Evolutionary conservation across 768 basidiomycete genomes (phyloP), one percentile per base, ranked within the genome.

Genomic region (Piloderma croceum): DNA sequence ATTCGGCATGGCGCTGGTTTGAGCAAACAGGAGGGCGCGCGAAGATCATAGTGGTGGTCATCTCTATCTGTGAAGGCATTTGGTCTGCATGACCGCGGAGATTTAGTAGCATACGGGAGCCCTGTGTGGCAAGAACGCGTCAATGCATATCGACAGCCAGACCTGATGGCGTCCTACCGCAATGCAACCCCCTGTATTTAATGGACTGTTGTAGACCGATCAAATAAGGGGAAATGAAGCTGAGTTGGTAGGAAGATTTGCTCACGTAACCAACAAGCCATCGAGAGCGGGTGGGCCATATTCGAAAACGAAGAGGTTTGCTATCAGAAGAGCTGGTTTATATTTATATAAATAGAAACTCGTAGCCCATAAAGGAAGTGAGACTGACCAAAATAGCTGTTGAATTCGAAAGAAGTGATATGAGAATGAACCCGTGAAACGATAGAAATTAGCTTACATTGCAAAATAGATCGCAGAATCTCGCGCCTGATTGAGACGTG

Each of bases 281-380:
- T 18, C 32, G 12, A 45, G 44, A 32, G 41, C 36, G 9, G 44
- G 44, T 19, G 44, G 42, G 2, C 31, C 44, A 24, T 27, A 45
- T 19, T 45, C 44, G 20, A 45, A 45, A 10, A 45, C 44, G 24
- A 45, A 45, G 4, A 45, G 33, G 22, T 45, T 45, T n/a, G 34
- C 32, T n/a, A 45, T 34, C 11, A 45, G 44, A 15, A 45, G 42
- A 12, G 44, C 32, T 12, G 41, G n/a, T n/a, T n/a, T n/a, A n/a
- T n/a, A n/a, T n/a, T n/a, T n/a, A n/a, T n/a, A n/a, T n/a, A n/a
- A n/a, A n/a, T n/a, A n/a, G n/a, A n/a, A n/a, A n/a, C n/a, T n/a
- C n/a, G n/a, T n/a, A n/a, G n/a, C n/a, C n/a, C n/a, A n/a, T n/a
- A n/a, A n/a, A n/a, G n/a, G n/a, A n/a, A n/a, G n/a, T n/a, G n/a